Evolutionary conservation across 495 filamentous ascomycete species (phyloP), one percentile per base, ranked within the genome.

Genomic region (Amphirosellinia nigrospora): DNA sequence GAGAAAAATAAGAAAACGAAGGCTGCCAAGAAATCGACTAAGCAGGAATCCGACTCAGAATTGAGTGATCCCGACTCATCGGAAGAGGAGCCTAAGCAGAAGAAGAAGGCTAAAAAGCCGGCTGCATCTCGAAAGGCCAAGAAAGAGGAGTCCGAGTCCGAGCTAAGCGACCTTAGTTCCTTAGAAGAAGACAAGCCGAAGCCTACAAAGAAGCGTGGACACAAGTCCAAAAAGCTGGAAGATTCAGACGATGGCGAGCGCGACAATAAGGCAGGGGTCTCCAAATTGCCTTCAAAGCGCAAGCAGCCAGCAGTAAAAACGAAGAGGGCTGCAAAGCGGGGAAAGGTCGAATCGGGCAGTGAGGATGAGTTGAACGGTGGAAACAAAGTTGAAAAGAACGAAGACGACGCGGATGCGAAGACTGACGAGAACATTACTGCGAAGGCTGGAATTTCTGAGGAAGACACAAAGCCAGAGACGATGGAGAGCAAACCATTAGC

Each of bases 281-380:
- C 74, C 0, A 64, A 72, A 5, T 71, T 72, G 43, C 66, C 28
- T 11, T 67, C 52, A 8, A 66, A 81, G 75, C 73, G 78, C 71
- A 73, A 75, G 66, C 53, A 48, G 50, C 52, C 70, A 36, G 70
- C 62, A 9, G 53, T 72, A 32, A 46, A 45, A 13, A 78, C 65
- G 70, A 83, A 79, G 28, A 79, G 41, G n/a, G 76, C 64, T 23
- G 71, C 70, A 0, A 70, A 78, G 15, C 69, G 34, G 21, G 23
- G 64, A 23, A 75, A 73, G 38, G 71, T 66, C 19, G 71, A 78
- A 64, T 77, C 80, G 0, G 80, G 82, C 55, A 76, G 76, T 34
- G 83, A 84, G 38, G 82, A 81, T 19, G 77, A 75, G 19, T 66
- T 52, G 13, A 58, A 65, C 61, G 62, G 72, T 52, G 79, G 78